phyloP scores from a whole-genome alignment of 2,329 filamentous ascomycete genomes.

The Ophiostoma sp. region DNA sequence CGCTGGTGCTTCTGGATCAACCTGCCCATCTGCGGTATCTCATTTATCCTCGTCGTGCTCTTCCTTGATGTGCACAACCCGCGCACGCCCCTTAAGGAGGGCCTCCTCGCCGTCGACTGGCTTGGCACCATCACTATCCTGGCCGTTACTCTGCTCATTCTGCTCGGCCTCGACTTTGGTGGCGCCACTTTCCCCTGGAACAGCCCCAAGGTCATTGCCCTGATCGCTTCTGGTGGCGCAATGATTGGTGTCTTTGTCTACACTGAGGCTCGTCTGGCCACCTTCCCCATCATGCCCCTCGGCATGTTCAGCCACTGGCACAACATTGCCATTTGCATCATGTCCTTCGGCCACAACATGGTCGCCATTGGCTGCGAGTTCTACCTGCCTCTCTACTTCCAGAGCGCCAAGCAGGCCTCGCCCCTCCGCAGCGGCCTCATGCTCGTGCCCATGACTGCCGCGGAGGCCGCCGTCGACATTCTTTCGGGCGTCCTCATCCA shows the following conservation, averaged over 20 bases:
- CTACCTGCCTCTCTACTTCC: constrained; percentile 49
- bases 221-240: constrained; percentile 41
- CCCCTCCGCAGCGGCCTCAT: constrained; percentile 51
- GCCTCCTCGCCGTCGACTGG: constrained; percentile 62
- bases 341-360: constrained; percentile 52
- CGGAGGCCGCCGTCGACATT: constrained; percentile 47
- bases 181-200: constrained; percentile 57
- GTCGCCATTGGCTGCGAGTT: constrained; percentile 54
- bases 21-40: constrained; percentile 33
- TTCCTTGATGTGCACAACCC: constrained; percentile 37
- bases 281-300: constrained; percentile 47
- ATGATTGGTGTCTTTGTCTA: constrained; percentile 46
- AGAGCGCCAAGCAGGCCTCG: constrained; percentile 50
- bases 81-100: constrained; percentile 58
- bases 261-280: constrained; percentile 48
- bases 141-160: constrained; percentile 62
- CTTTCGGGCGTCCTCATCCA: constrained; percentile 48
- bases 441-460: constrained; percentile 55
- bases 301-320: constrained; percentile 47
- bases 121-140: constrained; percentile 60
- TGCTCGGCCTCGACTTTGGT: constrained; percentile 59
- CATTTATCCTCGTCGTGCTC: constrained; percentile 30
- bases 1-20: constrained; percentile 38
- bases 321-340: constrained; percentile 49
- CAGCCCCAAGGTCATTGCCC: constrained; percentile 58